Percentiles rank a stretch among this genome's conserved stretches.
Evolutionary conservation across 768 basidiomycete species (phyloP).

Genomic region (Tulasnella sp.): DNA sequence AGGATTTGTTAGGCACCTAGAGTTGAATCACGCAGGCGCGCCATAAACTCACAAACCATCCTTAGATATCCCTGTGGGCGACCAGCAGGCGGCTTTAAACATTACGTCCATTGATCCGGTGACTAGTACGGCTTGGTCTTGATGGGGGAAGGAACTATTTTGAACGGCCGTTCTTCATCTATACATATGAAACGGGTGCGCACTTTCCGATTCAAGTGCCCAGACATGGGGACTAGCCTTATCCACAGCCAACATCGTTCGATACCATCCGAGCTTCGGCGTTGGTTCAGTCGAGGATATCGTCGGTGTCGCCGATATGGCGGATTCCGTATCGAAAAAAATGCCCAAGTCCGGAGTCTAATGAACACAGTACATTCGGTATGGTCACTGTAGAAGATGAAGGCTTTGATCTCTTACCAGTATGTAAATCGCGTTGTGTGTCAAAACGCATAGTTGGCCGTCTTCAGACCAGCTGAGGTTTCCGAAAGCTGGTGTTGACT

Average conservation of each 20-base stretch:
- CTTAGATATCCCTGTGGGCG: slow-evolving; percentile 17
- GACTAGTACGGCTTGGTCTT: slow-evolving; percentile 8
- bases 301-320: slow-evolving; percentile 8
- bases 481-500: slow-evolving; percentile 21
- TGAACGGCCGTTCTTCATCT: neutral
- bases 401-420: neutral
- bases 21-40: neutral
- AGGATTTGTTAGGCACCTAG: neutral
- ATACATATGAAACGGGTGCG: too few species aligned
- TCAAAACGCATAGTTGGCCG: slow-evolving; percentile 30
- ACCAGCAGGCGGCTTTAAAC: slow-evolving; percentile 29
- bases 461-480: slow-evolving; percentile 27
- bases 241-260: slow-evolving; percentile 27
- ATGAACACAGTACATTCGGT: neutral
- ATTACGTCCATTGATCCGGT: slow-evolving; percentile 18
- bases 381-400: neutral
- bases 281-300: neutral
- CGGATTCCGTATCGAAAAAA: slow-evolving; percentile 22
- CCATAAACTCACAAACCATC: slow-evolving; percentile 21
- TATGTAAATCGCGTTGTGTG: slow-evolving; percentile 26
- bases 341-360: slow-evolving; percentile 31
- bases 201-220: neutral
- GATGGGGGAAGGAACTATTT: neutral
- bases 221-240: slow-evolving; percentile 22
- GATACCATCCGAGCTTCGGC: slow-evolving; percentile 24